A percentile compares a stretch with the other conserved stretches of the same genome.
Conservation (phyloP, 306 rosid species). For the Arachis stenosperma region DNA sequence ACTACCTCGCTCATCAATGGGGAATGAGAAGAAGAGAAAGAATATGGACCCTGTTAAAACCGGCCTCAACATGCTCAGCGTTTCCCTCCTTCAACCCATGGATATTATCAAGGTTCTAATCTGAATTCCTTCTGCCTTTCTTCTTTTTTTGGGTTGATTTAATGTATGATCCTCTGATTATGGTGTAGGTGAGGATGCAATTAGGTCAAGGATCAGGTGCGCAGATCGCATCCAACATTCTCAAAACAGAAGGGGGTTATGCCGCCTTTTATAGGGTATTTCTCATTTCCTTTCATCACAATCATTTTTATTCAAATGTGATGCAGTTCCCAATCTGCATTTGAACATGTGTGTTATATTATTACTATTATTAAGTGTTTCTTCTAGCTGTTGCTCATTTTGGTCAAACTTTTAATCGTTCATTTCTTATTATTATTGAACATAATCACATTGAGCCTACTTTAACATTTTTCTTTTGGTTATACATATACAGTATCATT, state of each 20-base stretch:
- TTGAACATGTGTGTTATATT: too few relatives aligned
- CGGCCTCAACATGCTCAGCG: conserved; percentile 94
- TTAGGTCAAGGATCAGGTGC: conserved; percentile 95
- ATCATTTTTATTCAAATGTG: conserved; percentile 2
- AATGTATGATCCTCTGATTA: not conserved
- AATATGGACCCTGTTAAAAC: conserved; percentile 10
- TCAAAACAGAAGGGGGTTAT: conserved; percentile 75
- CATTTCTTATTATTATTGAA: too few relatives aligned
- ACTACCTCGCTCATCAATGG: conserved; percentile 54
- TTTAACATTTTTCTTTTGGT: not conserved
- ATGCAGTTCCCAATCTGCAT: not conserved
- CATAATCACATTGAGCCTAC: too few relatives aligned
- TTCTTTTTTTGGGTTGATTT: not conserved
- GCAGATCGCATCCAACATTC: conserved; percentile 69
- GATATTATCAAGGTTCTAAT: conserved; percentile 86
- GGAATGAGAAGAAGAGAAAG: conserved; percentile 78
- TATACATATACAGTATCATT: not conserved
- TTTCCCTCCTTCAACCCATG: conserved; percentile 90
- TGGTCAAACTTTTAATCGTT: too few relatives aligned
- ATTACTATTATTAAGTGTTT: too few relatives aligned
- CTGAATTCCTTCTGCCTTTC: not conserved
- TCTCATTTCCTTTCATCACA: not conserved
- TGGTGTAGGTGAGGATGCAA: conserved; percentile 90
- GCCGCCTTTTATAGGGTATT: conserved; percentile 85
- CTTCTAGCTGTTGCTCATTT: too few relatives aligned